Base-by-base conservation (phyloP, 2,329 filamentous ascomycete genomes). In the Colletotrichum magnum region DNA sequence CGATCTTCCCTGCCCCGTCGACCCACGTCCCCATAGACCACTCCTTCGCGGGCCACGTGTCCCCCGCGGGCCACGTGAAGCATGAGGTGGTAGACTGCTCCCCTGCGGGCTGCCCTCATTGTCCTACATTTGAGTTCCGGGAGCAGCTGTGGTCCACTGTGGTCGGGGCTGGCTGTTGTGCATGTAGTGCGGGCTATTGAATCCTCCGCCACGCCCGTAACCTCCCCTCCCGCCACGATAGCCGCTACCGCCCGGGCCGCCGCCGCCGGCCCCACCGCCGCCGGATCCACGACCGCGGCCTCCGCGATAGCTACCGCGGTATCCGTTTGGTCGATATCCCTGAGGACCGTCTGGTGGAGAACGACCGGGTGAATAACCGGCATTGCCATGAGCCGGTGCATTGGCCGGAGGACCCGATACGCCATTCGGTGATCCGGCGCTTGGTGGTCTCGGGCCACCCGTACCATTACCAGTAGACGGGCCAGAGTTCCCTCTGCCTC, bases 401-500 rank as follows among this genome's bases (percentile, higher is more conserved):
- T 36, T 59, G 13, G 60, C 21, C 2, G 36, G 18, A 2, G 54
- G 45, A 0, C 28, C 50, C 9, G 16, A 41, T 4, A 57, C 66
- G 18, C 26, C 58, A 1, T 21, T 36, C 2, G 43, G 5, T 18
- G 24, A 26, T 41, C 41, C 41, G 24, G 36, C 18, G 0, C 9
- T 47, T 4, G 68, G 24, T 3, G 68, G 9, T 45, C 52, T 12
- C 64, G 45, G 6, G 58, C 41, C 41, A 5, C 70, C 62, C 5
- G 62, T 63, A 3, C 39, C 32, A 3, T 54, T 36, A 1, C 58
- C 62, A n/a, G 53, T 64, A 10, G 51, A 43, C 15, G 43, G 52
- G 4, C 36, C 43, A 3, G 66, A 41, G 6, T 51, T 69, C 3
- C 72, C 70, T 24, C 76, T 64, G 2, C 75, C 74, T 12, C 76